Conservation (phyloP, 352 stramenopile species). For the Phytophthora tentaculata region DNA sequence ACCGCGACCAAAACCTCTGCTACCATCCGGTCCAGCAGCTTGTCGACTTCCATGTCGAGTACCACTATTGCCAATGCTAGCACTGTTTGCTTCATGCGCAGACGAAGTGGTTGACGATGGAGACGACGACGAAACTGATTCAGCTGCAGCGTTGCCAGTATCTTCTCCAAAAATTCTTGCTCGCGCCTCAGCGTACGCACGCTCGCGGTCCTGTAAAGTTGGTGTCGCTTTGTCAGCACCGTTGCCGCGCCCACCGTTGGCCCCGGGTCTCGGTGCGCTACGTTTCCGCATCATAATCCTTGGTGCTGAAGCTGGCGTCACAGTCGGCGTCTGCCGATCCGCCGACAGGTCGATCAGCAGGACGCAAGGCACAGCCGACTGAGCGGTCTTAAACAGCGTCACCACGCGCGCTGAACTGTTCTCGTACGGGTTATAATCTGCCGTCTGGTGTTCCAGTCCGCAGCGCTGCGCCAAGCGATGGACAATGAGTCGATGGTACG, state of each 20-base stretch:
- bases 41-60: conserved; percentile 44
- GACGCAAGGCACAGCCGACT: conserved; percentile 77
- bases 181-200: conserved; percentile 93
- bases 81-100: conserved; percentile 15
- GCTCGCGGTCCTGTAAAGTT: conserved; percentile 93
- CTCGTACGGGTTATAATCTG: conserved; percentile 76
- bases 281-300: conserved; percentile 95
- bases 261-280: conserved; percentile 38
- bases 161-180: conserved; percentile 94
- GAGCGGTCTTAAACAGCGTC: conserved; percentile 88
- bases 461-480: conserved; percentile 95
- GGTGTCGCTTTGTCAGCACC: conserved; percentile 65
- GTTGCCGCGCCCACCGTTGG: conserved; percentile 50
- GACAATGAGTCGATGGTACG: conserved; percentile 89
- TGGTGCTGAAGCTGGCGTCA: conserved; percentile 77
- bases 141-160: conserved; percentile 23
- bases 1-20: conserved; percentile 47
- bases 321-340: conserved; percentile 63
- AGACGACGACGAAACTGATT: conserved; percentile 35
- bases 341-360: conserved; percentile 90
- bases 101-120: conserved; percentile 32
- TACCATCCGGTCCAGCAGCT: conserved; percentile 62
- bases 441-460: conserved; percentile 88
- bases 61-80: conserved; percentile 12
- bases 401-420: conserved; percentile 81